Base-by-base conservation (phyloP, 83 land plant species). In the Diphasiastrum complanatum region DNA sequence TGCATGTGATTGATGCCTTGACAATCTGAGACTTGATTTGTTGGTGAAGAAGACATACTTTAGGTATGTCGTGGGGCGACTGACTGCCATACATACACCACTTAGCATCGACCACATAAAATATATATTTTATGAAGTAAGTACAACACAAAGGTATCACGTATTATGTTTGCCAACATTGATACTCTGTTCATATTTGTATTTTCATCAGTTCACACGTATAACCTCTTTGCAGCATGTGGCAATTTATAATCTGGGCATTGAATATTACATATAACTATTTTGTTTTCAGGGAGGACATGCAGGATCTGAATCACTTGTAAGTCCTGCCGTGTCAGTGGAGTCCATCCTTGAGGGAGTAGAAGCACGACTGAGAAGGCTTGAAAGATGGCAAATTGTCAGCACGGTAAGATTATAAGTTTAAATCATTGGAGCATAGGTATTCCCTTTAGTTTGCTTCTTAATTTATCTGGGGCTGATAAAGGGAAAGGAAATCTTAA, bases 361-460 rank as follows among this genome's bases (percentile, higher is more conserved):
- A 14, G 65, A 68, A 14, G 27, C 60, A 34, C 57, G 78, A 14
- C 29, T 74, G n/a, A 54, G 63, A 30, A 61, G 74, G 47, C 67
- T 74, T 16, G 78, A 74, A 38, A 74, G 54, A 33, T 65, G 68
- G 68, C 73, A 74, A 33, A 54, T 74, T 28, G 47, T 74, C 24
- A 63, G 68, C 33, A 68, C 75, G 61, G 75, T 71, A 28, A 56
- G 45, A 63, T 24, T 22, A 46, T 12, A 24, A n/a, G 20, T 25
- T 46, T 62, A 4, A 58, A 33, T 10, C 16, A 2, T 25, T 16
- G 25, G 57, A 18, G 5, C 16, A 53, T 25, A 26, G 32, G 25
- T 8, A 53, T 47, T 62, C 46, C 47, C 48, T 35, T 41, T 41
- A 36, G 46, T 36, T 8, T 36, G n/a, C 0, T 28, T 14, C 41